Percentiles rank a stretch among this genome's conserved stretches.
Conservation (phyloP, 1,139 yeast genomes). For the Suhomyces bolitotheri region DNA sequence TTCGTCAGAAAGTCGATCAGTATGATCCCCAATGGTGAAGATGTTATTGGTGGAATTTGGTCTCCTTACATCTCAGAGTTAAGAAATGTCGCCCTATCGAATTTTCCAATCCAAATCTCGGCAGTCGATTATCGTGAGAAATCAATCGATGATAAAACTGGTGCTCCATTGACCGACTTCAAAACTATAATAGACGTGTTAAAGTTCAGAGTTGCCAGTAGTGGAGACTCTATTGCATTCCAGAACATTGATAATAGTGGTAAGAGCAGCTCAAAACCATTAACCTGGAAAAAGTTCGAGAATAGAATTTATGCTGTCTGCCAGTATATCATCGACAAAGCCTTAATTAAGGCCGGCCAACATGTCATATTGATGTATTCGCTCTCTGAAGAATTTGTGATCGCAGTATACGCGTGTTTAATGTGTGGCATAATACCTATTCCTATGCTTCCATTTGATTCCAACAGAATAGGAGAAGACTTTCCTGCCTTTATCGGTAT, state of each 20-base stretch:
- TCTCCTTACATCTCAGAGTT: slow-evolving; percentile 65
- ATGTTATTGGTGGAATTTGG: slow-evolving; percentile 83
- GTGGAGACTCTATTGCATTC: slow-evolving; percentile 80
- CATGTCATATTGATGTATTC: slow-evolving; percentile 81
- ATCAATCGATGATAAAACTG: slow-evolving; percentile 76
- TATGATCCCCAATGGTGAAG: slow-evolving; percentile 76
- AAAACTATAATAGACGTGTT: slow-evolving; percentile 69
- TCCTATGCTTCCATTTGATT: slow-evolving; percentile 77
- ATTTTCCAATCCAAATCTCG: slow-evolving; percentile 59
- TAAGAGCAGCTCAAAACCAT: slow-evolving; percentile 52
- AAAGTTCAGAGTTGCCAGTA: slow-evolving; percentile 73
- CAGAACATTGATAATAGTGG: slow-evolving; percentile 58
- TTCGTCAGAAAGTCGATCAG: slow-evolving; percentile 67
- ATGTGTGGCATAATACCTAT: slow-evolving; percentile 77
- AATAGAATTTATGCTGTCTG: slow-evolving; percentile 73
- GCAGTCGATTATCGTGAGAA: slow-evolving; percentile 73
- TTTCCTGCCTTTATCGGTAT: slow-evolving; percentile 66
- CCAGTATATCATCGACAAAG: slow-evolving; percentile 54
- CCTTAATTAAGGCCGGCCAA: slow-evolving; percentile 62
- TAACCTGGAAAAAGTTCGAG: slow-evolving; percentile 88
- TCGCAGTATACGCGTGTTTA: slow-evolving; percentile 85
- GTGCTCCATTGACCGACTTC: slow-evolving; percentile 72
- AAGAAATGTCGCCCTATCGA: slow-evolving; percentile 49
- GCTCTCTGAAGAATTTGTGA: slow-evolving; percentile 80
- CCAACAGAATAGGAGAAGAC: slow-evolving; percentile 72